These are phyloP conservation scores for Pholiota adiposa DNA, from an alignment of 1,284 basidiomycete genomes.

Conservation along the genomic window DNA sequence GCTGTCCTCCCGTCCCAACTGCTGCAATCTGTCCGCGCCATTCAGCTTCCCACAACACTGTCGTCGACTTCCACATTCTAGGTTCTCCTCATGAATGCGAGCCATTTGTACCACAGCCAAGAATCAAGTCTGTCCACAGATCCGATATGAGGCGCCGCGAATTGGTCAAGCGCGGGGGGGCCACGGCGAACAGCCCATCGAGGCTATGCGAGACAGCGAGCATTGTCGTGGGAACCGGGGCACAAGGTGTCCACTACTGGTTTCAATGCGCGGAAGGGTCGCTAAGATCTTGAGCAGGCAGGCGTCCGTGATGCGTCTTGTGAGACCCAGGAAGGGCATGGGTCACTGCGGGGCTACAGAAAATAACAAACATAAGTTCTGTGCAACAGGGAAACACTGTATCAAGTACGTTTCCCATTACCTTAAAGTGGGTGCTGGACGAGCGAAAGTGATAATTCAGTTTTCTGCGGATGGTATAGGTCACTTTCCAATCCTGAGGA, in stretches of 20 bases:
- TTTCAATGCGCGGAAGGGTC: slow-evolving; percentile 9
- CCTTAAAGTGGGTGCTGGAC: slow-evolving; percentile 14
- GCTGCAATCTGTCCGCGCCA: slow-evolving; percentile 14
- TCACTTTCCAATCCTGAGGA: slow-evolving; percentile 12
- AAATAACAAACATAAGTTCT: not conserved
- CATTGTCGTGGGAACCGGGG: slow-evolving; percentile 12
- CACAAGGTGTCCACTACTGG: slow-evolving; percentile 8
- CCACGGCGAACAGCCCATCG: slow-evolving; percentile 17
- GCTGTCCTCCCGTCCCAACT: slow-evolving; percentile 9
- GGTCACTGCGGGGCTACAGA: slow-evolving; percentile 4
- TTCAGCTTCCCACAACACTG: slow-evolving; percentile 19
- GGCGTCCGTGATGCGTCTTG: slow-evolving; percentile 1
- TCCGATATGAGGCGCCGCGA: slow-evolving; percentile 22
- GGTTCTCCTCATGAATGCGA: slow-evolving; percentile 11
- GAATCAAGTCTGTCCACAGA: slow-evolving; percentile 17
- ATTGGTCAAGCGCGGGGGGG: slow-evolving; percentile 20
- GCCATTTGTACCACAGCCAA: slow-evolving; percentile 11
- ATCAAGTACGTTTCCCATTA: not conserved
- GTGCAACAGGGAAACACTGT: not conserved
- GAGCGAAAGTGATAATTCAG: slow-evolving; percentile 10
- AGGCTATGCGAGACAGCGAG: slow-evolving; percentile 22
- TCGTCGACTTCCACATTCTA: slow-evolving; percentile 6
- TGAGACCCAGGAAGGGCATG: slow-evolving; percentile 12
- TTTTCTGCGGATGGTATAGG: slow-evolving; percentile 2
- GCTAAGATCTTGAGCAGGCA: slow-evolving; percentile 6